Percentiles rank a stretch among this genome's conserved stretches.
Conservation (phyloP, 306 rosid genomes). For the Sicyos baderoa region DNA sequence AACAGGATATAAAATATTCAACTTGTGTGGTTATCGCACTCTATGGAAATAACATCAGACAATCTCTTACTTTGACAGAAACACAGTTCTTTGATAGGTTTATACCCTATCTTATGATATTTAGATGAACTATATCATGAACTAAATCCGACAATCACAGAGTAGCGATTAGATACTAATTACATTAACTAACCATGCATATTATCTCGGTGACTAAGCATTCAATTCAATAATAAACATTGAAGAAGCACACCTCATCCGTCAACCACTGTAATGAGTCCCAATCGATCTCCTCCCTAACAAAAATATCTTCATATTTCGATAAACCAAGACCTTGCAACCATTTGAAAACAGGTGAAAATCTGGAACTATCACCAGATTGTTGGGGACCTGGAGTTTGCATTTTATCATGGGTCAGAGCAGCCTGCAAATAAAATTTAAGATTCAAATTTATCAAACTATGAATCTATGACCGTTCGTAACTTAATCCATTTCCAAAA, state of each 20-base stretch:
- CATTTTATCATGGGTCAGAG: conserved; percentile 23
- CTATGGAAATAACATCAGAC: too few species aligned
- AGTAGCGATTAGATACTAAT: not conserved
- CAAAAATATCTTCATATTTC: conserved; percentile 55
- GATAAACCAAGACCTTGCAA: conserved; percentile 48
- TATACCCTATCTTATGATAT: not conserved
- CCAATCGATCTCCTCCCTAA: conserved; percentile 83
- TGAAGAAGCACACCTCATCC: conserved; percentile 56
- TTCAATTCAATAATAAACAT: conserved; percentile 3
- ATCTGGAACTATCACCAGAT: conserved; percentile 17
- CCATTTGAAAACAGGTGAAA: conserved; percentile 55
- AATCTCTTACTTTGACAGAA: not conserved
- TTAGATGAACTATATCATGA: not conserved
- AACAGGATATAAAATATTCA: too few species aligned
- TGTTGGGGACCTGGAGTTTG: conserved; percentile 27
- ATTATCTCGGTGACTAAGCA: not conserved
- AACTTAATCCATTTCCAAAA: not conserved
- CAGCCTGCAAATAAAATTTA: conserved; percentile 27
- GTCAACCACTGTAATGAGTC: conserved; percentile 62
- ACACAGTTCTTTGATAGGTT: not conserved
- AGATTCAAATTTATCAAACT: not conserved
- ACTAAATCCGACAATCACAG: not conserved
- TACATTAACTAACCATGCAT: not conserved
- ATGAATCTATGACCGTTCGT: not conserved
- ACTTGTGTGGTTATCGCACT: too few species aligned